Percentiles rank a stretch among this genome's conserved stretches.
These are phyloP conservation scores for Hymenoscyphus repandus DNA, from an alignment of 2,329 filamentous ascomycete species.

Conservation along the genomic window DNA sequence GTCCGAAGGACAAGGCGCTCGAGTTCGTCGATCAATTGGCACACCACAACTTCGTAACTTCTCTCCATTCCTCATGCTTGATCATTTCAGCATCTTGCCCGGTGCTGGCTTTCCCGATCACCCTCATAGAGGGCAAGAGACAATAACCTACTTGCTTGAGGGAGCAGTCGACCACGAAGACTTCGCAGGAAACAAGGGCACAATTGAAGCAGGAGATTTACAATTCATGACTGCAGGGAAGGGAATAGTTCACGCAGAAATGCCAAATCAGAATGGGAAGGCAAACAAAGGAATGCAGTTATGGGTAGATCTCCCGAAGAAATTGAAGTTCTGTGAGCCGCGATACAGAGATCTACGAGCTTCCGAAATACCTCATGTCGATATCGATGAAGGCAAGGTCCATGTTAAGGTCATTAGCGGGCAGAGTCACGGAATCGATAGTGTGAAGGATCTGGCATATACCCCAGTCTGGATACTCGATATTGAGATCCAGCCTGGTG, in stretches of 20 bases:
- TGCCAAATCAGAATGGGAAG: slow-evolving; percentile 76
- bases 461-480: slow-evolving; percentile 97
- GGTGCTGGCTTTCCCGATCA: slow-evolving; percentile 91
- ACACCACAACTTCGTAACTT: slow-evolving; percentile 79
- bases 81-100: slow-evolving; percentile 77
- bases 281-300: slow-evolving; percentile 88
- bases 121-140: slow-evolving; percentile 55
- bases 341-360: slow-evolving; percentile 82
- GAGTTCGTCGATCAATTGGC: slow-evolving; percentile 82
- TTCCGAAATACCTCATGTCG: slow-evolving; percentile 71
- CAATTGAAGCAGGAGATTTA: slow-evolving; percentile 79
- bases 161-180: slow-evolving; percentile 90
- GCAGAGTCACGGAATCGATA: slow-evolving; percentile 76
- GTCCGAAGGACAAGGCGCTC: slow-evolving; percentile 80
- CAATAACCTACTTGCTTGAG: slow-evolving; percentile 80
- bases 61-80: slow-evolving; percentile 92
- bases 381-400: slow-evolving; percentile 66
- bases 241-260: slow-evolving; percentile 93
- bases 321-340: slow-evolving; percentile 84
- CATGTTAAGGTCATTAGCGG: slow-evolving; percentile 88
- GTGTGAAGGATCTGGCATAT: slow-evolving; percentile 84
- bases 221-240: slow-evolving; percentile 97
- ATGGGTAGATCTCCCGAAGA: slow-evolving; percentile 84
- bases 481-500: slow-evolving; percentile 73
- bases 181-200: slow-evolving; percentile 80